Conservation (phyloP, 2,329 filamentous ascomycete species). For the Pseudogymnoascus sp. region DNA sequence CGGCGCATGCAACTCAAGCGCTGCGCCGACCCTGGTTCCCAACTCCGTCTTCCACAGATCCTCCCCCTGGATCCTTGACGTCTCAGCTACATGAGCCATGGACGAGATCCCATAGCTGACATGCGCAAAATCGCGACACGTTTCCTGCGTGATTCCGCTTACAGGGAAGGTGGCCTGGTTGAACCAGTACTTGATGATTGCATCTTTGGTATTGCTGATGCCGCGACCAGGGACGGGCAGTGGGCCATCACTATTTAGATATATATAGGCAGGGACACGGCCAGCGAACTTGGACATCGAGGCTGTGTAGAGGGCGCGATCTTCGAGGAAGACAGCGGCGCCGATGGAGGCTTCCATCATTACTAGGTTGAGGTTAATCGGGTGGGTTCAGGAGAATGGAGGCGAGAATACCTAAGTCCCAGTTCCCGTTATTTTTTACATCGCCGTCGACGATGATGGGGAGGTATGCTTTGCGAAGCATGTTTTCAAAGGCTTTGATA, state of each 20-base stretch:
- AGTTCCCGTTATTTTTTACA: constrained; percentile 21
- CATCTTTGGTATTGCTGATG: background rate
- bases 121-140: constrained; percentile 26
- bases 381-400: background rate
- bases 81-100: constrained; percentile 27
- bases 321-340: constrained; percentile 25
- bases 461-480: constrained; percentile 25
- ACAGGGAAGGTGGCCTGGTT: constrained; percentile 12
- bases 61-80: constrained; percentile 24
- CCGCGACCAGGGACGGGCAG: constrained; percentile 18
- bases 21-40: constrained; percentile 20
- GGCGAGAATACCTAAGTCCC: constrained; percentile 24
- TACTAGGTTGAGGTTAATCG: constrained; percentile 10
- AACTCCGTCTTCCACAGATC: constrained; percentile 22
- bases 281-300: constrained; percentile 22
- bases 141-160: constrained; percentile 24
- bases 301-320: constrained; percentile 19
- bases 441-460: constrained; percentile 20
- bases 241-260: constrained; percentile 22
- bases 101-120: constrained; percentile 24
- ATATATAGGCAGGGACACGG: constrained; percentile 26
- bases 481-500: constrained; percentile 22
- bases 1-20: constrained; percentile 12
- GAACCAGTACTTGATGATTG: constrained; percentile 16
- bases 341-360: constrained; percentile 24